Conservation (phyloP, 2,329 filamentous ascomycete genomes). For the Trichoderma simmonsii region DNA sequence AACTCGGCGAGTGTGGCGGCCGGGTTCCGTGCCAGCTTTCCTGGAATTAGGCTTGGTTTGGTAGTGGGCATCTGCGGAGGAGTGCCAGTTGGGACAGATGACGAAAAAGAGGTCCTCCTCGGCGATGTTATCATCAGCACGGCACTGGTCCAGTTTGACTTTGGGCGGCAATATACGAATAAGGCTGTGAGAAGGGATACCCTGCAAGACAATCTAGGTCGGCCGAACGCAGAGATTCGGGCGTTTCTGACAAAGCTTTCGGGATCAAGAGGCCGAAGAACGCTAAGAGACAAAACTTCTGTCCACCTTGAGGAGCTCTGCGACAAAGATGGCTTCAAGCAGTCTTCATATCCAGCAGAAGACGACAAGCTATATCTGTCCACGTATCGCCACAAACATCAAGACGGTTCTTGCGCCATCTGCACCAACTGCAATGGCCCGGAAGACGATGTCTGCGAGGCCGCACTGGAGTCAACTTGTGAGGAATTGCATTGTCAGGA, state of each 20-base stretch:
- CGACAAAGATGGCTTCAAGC: background rate
- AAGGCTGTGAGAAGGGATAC: constrained; percentile 26
- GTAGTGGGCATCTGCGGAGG: constrained; percentile 25
- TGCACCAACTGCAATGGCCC: background rate
- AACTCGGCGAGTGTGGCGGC: constrained; percentile 15
- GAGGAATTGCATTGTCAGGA: background rate
- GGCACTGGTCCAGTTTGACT: constrained; percentile 30
- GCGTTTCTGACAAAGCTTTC: constrained; percentile 25
- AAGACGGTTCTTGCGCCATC: background rate
- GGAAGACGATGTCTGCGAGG: background rate
- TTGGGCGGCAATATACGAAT: constrained; percentile 26
- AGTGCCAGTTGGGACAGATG: constrained; percentile 18
- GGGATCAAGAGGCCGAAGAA: constrained; percentile 11
- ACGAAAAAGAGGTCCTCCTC: constrained; percentile 23
- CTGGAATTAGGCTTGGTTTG: constrained; percentile 20
- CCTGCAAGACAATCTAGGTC: constrained; percentile 22
- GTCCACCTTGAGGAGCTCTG: background rate
- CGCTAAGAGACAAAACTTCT: background rate
- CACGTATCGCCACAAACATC: background rate
- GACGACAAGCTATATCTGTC: background rate
- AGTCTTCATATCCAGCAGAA: background rate
- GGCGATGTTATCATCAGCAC: constrained; percentile 30
- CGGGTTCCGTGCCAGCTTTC: constrained; percentile 21
- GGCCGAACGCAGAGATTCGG: constrained; percentile 25
- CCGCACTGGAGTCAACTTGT: background rate